phyloP scores from a whole-genome alignment of 257 asterid genomes.

The Prunella vulgaris region DNA sequence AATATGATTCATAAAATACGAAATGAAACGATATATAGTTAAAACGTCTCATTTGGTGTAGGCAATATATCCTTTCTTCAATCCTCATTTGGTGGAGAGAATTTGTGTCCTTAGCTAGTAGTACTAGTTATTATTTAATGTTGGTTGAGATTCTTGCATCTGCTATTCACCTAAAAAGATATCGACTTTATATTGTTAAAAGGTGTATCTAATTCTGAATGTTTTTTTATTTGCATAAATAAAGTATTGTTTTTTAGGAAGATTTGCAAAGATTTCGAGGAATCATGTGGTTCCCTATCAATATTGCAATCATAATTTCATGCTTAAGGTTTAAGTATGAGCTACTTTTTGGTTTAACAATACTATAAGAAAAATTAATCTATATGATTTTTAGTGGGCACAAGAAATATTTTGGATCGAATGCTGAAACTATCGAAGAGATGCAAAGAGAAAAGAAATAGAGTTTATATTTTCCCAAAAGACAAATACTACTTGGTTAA shows the following conservation, averaged over 20 bases:
- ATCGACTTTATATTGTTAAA: not conserved
- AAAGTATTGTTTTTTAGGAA: not conserved
- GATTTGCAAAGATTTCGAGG: conserved; percentile 18
- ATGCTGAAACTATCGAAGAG: too few species aligned
- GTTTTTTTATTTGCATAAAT: not conserved
- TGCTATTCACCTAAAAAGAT: not conserved
- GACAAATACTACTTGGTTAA: too few species aligned
- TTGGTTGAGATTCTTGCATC: conserved; percentile 13
- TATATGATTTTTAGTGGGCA: too few species aligned
- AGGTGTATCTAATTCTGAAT: not conserved
- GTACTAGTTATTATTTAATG: not conserved
- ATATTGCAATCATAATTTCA: not conserved
- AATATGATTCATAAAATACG: too few species aligned
- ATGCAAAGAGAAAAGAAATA: too few species aligned
- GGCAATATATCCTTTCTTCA: too few species aligned
- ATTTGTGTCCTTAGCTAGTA: not conserved
- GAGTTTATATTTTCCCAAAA: too few species aligned
- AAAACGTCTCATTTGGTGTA: too few species aligned
- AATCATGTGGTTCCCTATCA: conserved; percentile 6
- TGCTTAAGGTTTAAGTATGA: not conserved
- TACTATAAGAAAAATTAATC: not conserved
- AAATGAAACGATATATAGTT: too few species aligned
- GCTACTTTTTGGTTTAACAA: not conserved
- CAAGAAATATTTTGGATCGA: too few species aligned
- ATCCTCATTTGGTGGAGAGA: not conserved